phyloP scores from a whole-genome alignment of 225 moss, liverwort and hornwort species.

The Bryoerythrophyllum caledonicum region DNA sequence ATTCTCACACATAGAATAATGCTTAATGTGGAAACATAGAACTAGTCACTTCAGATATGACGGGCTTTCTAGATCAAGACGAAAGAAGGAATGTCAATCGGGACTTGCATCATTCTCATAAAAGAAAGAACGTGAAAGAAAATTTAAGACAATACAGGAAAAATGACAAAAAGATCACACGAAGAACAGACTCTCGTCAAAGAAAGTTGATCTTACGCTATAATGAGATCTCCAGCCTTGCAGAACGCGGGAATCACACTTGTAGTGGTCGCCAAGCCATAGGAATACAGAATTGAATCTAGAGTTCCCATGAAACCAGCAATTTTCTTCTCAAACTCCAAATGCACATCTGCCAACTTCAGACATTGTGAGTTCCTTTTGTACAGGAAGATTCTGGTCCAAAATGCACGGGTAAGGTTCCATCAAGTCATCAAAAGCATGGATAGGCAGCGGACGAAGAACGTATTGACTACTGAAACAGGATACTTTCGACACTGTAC shows the following conservation, averaged over 20 bases:
- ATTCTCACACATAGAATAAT: conserved; percentile 1
- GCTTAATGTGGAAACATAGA: background rate
- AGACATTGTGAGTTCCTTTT: conserved; percentile 34
- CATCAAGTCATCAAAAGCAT: conserved; percentile 2
- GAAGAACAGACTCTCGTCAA: background rate
- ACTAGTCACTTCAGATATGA: conserved; percentile 2
- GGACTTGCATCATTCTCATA: background rate
- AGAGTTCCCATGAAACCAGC: conserved; percentile 85
- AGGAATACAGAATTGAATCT: conserved; percentile 88
- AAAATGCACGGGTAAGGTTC: conserved; percentile 5
- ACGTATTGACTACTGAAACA: background rate
- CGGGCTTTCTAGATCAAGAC: background rate
- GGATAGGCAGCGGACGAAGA: background rate
- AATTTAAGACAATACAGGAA: background rate
- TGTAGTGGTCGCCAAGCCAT: conserved; percentile 86
- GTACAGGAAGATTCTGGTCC: conserved; percentile 8
- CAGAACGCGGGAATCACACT: conserved; percentile 98
- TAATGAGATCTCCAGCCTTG: conserved; percentile 88
- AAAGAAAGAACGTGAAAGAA: background rate
- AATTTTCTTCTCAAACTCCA: conserved; percentile 90
- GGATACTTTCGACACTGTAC: background rate
- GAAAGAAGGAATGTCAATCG: conserved; percentile 6
- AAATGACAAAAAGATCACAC: background rate
- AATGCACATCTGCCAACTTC: conserved; percentile 83
- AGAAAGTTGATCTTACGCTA: conserved; percentile 61